phyloP scores from a whole-genome alignment of 2,329 filamentous ascomycete species.

The Grosmannia serpens region DNA sequence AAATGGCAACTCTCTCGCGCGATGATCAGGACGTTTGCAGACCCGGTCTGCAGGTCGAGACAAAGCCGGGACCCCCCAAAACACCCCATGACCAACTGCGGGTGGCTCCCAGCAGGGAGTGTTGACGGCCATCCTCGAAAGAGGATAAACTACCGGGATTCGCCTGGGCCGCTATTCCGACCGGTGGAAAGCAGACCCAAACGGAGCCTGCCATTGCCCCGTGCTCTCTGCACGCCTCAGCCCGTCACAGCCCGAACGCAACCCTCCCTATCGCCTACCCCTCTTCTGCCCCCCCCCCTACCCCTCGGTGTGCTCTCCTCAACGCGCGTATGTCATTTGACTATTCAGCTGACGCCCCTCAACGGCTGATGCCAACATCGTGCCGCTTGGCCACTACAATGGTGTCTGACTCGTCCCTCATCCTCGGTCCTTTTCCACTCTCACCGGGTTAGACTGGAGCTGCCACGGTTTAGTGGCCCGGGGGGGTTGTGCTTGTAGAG shows the following conservation, averaged over 20 bases:
- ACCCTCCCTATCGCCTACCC: background rate
- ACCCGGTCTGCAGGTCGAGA: background rate
- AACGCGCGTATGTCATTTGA: background rate
- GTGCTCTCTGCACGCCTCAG: background rate
- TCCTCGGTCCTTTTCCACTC: too few species aligned
- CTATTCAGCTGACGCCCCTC: background rate
- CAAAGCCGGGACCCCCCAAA: background rate
- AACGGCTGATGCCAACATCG: background rate
- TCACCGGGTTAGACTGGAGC: too few species aligned
- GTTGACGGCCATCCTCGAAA: background rate
- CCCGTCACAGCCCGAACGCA: constrained; percentile 3
- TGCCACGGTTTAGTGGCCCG: too few species aligned
- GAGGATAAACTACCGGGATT: background rate
- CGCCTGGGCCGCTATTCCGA: background rate
- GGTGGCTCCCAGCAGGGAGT: background rate
- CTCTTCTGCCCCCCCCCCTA: background rate
- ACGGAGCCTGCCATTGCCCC: background rate
- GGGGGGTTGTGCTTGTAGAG: too few species aligned
- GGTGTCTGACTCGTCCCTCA: too few species aligned
- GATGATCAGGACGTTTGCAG: too few species aligned
- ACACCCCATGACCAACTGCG: too few species aligned
- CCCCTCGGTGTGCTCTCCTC: background rate
- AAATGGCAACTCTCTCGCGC: too few species aligned
- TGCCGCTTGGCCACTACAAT: too few species aligned
- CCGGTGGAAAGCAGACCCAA: background rate